Base-by-base conservation (phyloP, 169 alveolate genomes). In the Miamiensis avidus region DNA sequence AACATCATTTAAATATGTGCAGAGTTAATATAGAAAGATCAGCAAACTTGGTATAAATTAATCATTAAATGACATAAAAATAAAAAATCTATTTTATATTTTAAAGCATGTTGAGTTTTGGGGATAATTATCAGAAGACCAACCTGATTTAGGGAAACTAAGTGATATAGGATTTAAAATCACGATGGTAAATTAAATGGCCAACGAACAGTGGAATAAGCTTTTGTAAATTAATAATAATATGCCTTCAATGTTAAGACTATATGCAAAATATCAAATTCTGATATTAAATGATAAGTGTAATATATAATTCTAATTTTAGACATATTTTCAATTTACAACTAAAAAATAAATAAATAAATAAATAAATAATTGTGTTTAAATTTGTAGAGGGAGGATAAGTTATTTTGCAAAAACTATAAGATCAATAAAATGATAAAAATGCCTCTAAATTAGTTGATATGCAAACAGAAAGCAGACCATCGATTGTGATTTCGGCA, bases 141-240 rank as follows among this genome's bases (percentile, higher is more conserved):
- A 34, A 0, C 84, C 84, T 64, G 84, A 79, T 79, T 72, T 79
- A 20, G 85, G 89, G 30, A 91, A 91, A 84, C 83, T 91, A 90
- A 88, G 89, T 88, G 95, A 91, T 72, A 85, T 88, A 31, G 95
- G 95, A 31, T 88, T 86, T 83, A 88, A 89, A 86, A 86, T 91
- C 78, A 83, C 85, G 34, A 78, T 79, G 69, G 85, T 87, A 34
- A 90, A 88, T 28, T 86, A 88, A 77, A 90, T 84, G 0, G 90
- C 88, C 31, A 89, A 91, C 75, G 89, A 89, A 28, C 86, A 88
- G 73, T 91, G 89, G 89, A 83, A 83, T 11, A 91, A 88, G 72
- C 86, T 91, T 79, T 89, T 85, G 81, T 88, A 87, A 78, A 86
- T 91, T 31, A 91, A 88, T 86, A 83, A 85, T 86, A 86, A 91